Base-by-base conservation (phyloP, 2,329 filamentous ascomycete species). In the Penicillium sp. region DNA sequence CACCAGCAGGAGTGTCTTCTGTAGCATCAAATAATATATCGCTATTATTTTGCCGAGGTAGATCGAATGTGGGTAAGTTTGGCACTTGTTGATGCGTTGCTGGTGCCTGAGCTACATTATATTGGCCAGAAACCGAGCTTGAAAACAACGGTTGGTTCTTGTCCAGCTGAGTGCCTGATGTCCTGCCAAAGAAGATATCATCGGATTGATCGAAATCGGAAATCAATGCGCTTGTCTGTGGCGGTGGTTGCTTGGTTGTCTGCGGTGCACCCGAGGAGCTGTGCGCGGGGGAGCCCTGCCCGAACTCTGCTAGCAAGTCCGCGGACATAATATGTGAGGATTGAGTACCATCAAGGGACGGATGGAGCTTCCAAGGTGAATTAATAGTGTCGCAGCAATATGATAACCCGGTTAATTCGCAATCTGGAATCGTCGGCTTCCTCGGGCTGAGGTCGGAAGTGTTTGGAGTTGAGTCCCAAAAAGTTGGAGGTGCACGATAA, bases 11-110 rank as follows among this genome's bases (percentile, higher is more conserved):
- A 33, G 46, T 48, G 42, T 75, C 73, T 7, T 67, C 57, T 28
- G 69, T 59, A 31, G 83, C 87, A 70, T 90, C 87, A 67, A 90
- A 90, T 2, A 90, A 74, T 3, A 90, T 81, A 59, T 85, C 82
- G 2, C 61, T 66, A 13, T 66, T 64, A 43, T 59, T 48, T 60
- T 69, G 51, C 50, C 63, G 34, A 46, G 64, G 61, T 49, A 67
- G 39, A 31, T 59, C 47, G 50, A 63, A 54, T 43, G 45, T 26
- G 18, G 50, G 56, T 13, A 56, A 58, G 29, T 29, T 26, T 36
- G 52, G 48, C 24, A 48, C 11, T 10, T 58, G 50, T 47, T 51
- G 53, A 11, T 42, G 21, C 40, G 40, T 26, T 28, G 54, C 42
- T 45, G 42, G n/a, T 45, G 42, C 42, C 42, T 45, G 43, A 23